Evolutionary conservation across 768 basidiomycete species (phyloP).

Genomic region (Rhodosporidiobolus odoratus): DNA sequence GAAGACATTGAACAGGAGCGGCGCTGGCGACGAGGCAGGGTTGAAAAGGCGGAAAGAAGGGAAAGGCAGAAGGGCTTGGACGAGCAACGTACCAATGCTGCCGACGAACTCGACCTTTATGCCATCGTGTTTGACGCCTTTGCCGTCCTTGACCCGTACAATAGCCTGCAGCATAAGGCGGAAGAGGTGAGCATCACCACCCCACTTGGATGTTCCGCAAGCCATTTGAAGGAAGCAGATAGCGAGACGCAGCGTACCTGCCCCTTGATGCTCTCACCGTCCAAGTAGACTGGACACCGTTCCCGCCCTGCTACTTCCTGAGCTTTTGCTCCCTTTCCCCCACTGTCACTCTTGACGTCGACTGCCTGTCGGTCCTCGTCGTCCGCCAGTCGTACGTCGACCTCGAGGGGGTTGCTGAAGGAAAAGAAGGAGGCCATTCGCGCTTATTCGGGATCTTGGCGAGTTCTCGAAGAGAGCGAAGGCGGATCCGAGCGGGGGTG

Average conservation of each 20-base stretch:
- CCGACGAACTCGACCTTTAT: slow-evolving; percentile 98
- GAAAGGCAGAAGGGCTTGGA: not conserved
- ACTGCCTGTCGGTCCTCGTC: slow-evolving; percentile 84
- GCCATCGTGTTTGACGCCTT: slow-evolving; percentile 88
- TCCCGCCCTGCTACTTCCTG: slow-evolving; percentile 76
- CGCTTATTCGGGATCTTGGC: not conserved
- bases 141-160: slow-evolving; percentile 86
- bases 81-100: slow-evolving; percentile 74
- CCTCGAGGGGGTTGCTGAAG: slow-evolving; percentile 81
- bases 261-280: slow-evolving; percentile 85
- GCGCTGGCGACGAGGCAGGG: slow-evolving; percentile 7
- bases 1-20: not conserved
- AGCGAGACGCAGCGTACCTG: slow-evolving; percentile 59
- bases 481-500: slow-evolving; percentile 1
- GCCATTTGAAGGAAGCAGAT: not conserved
- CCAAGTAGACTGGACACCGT: slow-evolving; percentile 85
- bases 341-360: slow-evolving; percentile 60
- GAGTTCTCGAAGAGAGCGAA: not conserved
- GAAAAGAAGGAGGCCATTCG: slow-evolving; percentile 76
- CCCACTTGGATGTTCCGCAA: not conserved
- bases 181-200: not conserved
- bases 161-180: slow-evolving; percentile 55
- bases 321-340: slow-evolving; percentile 40
- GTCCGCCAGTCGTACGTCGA: slow-evolving; percentile 79
- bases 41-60: not conserved